phyloP scores from a whole-genome alignment of 306 rosid species.

The Cucumis melo region DNA sequence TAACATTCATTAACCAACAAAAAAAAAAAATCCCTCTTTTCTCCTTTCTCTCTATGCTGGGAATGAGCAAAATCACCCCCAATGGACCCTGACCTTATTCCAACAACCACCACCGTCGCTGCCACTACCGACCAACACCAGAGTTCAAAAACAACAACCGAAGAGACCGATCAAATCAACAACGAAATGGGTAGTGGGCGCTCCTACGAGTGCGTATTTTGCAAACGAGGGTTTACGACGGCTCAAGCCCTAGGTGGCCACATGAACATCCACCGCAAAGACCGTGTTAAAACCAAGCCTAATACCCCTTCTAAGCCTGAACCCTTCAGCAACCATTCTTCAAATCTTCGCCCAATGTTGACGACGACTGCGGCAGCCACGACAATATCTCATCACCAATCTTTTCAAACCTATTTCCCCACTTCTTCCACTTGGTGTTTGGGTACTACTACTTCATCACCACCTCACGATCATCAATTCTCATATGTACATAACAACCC shows the following conservation, averaged over 20 bases:
- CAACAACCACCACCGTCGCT: background rate
- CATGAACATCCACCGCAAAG: constrained; percentile 82
- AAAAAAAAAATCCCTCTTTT: background rate
- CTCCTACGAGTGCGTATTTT: constrained; percentile 71
- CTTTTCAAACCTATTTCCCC: constrained; percentile 27
- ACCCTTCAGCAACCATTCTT: background rate
- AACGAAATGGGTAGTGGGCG: background rate
- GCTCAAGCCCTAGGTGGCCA: constrained; percentile 97
- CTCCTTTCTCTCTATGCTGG: background rate
- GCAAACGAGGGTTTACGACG: constrained; percentile 78
- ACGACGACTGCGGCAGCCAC: no score
- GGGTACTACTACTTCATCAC: background rate
- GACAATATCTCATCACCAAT: background rate
- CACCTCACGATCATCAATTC: background rate
- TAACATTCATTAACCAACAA: background rate
- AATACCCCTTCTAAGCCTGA: background rate
- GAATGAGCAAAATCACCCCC: background rate
- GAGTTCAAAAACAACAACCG: background rate
- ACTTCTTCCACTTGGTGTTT: constrained; percentile 14
- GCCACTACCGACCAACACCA: background rate
- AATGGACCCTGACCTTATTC: background rate
- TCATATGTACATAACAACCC: background rate
- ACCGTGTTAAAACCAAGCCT: constrained; percentile 30
- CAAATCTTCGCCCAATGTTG: background rate
- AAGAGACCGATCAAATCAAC: background rate